Evolutionary conservation across 805 yeast species (phyloP), one percentile per base, ranked within the genome.

Genomic region (Kodamaea lidongshanica): DNA sequence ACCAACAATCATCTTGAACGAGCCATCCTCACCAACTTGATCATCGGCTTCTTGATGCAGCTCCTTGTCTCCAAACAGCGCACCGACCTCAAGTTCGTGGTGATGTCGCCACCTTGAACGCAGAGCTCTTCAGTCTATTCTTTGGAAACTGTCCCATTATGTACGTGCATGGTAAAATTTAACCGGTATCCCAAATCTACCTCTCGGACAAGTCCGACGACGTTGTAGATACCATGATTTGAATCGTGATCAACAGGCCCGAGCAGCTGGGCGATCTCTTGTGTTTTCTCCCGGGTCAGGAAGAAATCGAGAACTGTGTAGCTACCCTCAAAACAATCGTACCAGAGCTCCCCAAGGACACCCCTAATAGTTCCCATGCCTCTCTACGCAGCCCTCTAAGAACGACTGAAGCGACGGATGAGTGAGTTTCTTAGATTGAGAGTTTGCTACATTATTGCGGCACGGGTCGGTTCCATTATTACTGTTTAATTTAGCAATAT

Each of bases 21-120:
- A 52, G 89, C 97, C 0, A 81, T 92, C 2, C 59, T 88, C 28
- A 87, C 97, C 0, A 98, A 92, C 61, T 60, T 92, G 43, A 65
- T 92, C 12, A 67, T 92, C 63, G 98, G 97, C 3, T 83, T 92
- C 47, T 62, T 92, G 40, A 88, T 86, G 50, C 72, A 75, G 23
- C 59, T 92, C 21, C 46, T 81, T 7, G 32, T 45, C 0, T 41
- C 56, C 10, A 65, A 69, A 25, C 64, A 79, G 32, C 57, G 75
- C 11, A 71, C 71, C 24, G 71, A 72, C 37, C 67, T 92, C 41
- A 71, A 76, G 44, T 66, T 87, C 20, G 74, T 92, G 5, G 73
- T 92, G 41, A 94, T 92, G 96, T 88, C 97, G 99, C 99, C 16
- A 92, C 99, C 0, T 66, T 92, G 35, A 94, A 92, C 55, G 97